phyloP scores from a whole-genome alignment of 2,329 filamentous ascomycete genomes.

The Fusarium paranaense region DNA sequence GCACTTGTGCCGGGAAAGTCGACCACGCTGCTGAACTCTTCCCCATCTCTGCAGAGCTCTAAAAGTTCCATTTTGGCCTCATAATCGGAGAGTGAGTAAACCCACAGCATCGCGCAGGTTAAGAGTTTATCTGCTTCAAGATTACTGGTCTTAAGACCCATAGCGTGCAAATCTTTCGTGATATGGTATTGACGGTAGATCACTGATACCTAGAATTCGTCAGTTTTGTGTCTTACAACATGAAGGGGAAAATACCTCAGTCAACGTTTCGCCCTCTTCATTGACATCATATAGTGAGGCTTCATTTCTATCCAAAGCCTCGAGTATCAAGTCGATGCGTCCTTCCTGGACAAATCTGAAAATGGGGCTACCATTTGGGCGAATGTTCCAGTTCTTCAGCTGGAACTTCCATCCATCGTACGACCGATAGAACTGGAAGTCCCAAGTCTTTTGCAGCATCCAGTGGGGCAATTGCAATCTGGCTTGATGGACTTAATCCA shows the following conservation, averaged over 20 bases:
- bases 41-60: background rate
- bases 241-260: background rate
- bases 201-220: background rate
- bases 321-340: accelerated
- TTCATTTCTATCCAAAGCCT: background rate
- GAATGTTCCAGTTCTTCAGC: background rate
- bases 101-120: background rate
- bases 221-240: background rate
- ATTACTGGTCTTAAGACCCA: background rate
- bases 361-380: accelerated
- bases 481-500: constrained; percentile 1
- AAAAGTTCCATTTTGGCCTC: background rate
- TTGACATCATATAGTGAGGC: constrained; percentile 8
- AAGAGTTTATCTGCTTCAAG: accelerated
- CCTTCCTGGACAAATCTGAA: accelerated
- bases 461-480: constrained; percentile 1
- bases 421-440: constrained; percentile 6
- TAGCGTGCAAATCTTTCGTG: background rate
- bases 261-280: accelerated
- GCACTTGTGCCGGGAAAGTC: background rate
- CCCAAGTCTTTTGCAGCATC: constrained; percentile 13
- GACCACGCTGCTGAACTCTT: background rate
- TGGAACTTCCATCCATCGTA: constrained; percentile 21
- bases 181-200: accelerated
- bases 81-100: background rate